phyloP scores from a whole-genome alignment of 1,284 basidiomycete species.

The Rhodotorula sp. region DNA sequence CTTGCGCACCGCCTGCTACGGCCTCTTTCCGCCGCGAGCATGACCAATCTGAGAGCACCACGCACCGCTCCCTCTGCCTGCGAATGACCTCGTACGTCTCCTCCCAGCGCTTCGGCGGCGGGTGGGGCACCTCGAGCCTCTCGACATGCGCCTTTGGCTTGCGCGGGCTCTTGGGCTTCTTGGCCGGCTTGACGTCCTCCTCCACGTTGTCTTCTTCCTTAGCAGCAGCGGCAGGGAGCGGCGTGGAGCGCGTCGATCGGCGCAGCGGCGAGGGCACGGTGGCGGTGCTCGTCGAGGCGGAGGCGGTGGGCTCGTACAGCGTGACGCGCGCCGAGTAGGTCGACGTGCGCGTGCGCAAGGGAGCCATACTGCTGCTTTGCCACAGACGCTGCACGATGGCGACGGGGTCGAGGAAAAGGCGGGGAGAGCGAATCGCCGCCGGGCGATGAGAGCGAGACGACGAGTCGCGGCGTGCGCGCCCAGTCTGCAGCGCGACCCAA shows the following conservation, averaged over 20 bases:
- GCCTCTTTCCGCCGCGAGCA: too few relatives aligned
- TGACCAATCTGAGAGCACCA: neutral
- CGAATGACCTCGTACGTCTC: constrained; percentile 74
- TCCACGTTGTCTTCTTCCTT: neutral
- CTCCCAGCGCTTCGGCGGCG: constrained; percentile 70
- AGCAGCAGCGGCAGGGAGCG: neutral
- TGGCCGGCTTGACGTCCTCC: neutral
- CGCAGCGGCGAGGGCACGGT: neutral
- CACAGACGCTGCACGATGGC: neutral
- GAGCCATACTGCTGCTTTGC: neutral
- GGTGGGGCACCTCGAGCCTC: constrained; percentile 66
- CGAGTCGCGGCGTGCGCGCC: too few relatives aligned
- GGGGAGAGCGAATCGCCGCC: too few relatives aligned
- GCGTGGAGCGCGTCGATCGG: constrained; percentile 4
- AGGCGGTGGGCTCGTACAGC: constrained; percentile 27
- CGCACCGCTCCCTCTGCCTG: constrained; percentile 63
- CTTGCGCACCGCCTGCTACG: neutral
- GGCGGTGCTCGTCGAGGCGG: neutral
- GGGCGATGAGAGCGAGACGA: too few relatives aligned
- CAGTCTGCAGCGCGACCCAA: too few relatives aligned
- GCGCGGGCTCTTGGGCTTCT: constrained; percentile 26
- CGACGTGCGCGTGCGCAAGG: constrained; percentile 32
- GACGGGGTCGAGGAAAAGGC: neutral
- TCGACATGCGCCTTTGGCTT: constrained; percentile 60
- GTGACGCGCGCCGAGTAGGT: constrained; percentile 36